Base-by-base conservation (phyloP, 1,284 basidiomycete genomes). In the Inonotus hispidus region DNA sequence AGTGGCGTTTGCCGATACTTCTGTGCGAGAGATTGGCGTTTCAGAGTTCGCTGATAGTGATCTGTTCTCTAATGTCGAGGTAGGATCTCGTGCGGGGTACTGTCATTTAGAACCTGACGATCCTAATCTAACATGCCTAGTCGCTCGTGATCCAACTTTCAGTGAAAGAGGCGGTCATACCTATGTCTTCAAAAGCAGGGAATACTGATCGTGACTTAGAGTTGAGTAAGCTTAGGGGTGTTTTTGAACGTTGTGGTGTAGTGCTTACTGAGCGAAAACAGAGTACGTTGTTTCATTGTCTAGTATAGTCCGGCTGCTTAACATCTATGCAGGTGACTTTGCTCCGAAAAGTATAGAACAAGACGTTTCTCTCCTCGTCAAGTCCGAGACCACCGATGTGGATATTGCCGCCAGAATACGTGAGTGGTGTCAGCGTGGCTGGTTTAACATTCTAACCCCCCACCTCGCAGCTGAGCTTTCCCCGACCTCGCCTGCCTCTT, bases 31-130 rank as follows among this genome's bases (percentile, higher is more conserved):
- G 67, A 77, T 92, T 3, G 90, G 90, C 5, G 84, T 89, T 0
- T 81, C 92, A 16, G 93, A 99, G 66, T 99, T 93, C 68, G 85
- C 88, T 1, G 97, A 99, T 70, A 97, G 96, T 68, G 97, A 99
- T 65, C 78, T 95, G 11, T 98, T 95, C 74, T 95, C 93, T 1
- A 99, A 99, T 70, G 90, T 90, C 2, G 96, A 99, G 80, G 94
- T 94, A 60, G 53, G 75, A 63, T 13, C 38, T 32, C 32, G 32
- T 4, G 32, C 32, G 11, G 98, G 95, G 73, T 94, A 92, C 1
- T 93, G 93, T 60, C 52, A 75, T 63, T 49, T n/a, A 13, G 2
- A 37, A 10, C 41, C 19, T 21, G 41, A 16, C 19, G 1, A 43
- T 43, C 6, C 27, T 1, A 16, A 13, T 23, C 13, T 53, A 5